phyloP scores from a whole-genome alignment of 2,329 filamentous ascomycete species.

The Diaporthe australafricana region DNA sequence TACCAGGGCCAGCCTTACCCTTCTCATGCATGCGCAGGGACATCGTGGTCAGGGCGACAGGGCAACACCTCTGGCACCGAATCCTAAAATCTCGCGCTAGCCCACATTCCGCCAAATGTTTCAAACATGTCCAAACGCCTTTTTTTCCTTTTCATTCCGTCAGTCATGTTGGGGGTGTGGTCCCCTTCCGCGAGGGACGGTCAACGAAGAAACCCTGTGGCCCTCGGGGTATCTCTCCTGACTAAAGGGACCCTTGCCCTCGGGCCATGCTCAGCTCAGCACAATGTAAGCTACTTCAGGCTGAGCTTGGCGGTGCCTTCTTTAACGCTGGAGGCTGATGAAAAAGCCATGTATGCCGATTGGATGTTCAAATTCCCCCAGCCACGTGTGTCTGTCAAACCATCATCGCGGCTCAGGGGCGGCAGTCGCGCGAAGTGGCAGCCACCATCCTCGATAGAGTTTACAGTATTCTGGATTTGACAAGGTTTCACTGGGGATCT shows the following conservation, averaged over 20 bases:
- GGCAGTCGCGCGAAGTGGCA: background rate
- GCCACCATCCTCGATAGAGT: background rate
- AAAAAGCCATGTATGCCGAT: background rate
- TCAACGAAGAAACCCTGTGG: constrained; percentile 5
- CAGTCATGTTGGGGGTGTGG: background rate
- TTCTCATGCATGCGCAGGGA: background rate
- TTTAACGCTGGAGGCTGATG: background rate
- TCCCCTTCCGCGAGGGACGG: background rate
- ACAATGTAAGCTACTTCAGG: background rate
- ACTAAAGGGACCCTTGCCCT: background rate
- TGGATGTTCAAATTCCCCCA: constrained; percentile 11
- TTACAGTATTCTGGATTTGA: background rate
- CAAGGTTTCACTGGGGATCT: too few relatives aligned
- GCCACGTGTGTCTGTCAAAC: constrained; percentile 4
- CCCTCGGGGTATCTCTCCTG: background rate
- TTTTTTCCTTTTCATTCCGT: background rate
- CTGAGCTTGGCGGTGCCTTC: background rate
- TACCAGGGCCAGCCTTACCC: background rate
- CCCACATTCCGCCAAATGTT: constrained; percentile 14
- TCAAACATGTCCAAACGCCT: constrained; percentile 8
- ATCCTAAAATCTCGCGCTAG: constrained; percentile 7
- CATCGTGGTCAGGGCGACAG: constrained; percentile 4
- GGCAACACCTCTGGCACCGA: background rate
- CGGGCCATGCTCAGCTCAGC: background rate
- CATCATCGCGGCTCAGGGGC: constrained; percentile 16